Conservation (phyloP, 176 grass and related monocot species). For the Juncus effusus region DNA sequence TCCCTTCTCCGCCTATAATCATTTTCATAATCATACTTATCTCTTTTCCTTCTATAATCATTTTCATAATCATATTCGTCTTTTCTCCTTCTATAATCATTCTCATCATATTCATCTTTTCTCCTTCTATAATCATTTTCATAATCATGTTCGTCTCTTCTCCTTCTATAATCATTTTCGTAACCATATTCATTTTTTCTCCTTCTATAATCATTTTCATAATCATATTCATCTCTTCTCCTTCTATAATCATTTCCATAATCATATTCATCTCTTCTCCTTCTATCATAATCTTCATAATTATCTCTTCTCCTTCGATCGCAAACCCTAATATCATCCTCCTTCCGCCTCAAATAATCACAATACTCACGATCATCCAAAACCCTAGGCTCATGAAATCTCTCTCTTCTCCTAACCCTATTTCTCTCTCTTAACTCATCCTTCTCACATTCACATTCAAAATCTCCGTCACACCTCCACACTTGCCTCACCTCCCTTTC, state of each 20-base stretch:
- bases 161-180: neutral
- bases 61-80: slow-evolving; percentile 1
- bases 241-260: slow-evolving; percentile 31
- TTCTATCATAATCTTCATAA: slow-evolving; percentile 26
- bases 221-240: slow-evolving; percentile 17
- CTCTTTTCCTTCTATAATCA: slow-evolving; percentile 4
- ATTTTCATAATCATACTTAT: slow-evolving; percentile 15
- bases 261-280: slow-evolving; percentile 27
- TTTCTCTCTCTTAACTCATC: slow-evolving; percentile 13
- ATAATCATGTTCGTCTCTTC: slow-evolving; percentile 1
- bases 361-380: slow-evolving; percentile 7
- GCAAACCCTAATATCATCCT: slow-evolving; percentile 32
- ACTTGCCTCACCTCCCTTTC: slow-evolving; percentile 23
- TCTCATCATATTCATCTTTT: slow-evolving; percentile 10
- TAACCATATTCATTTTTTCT: neutral
- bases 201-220: neutral
- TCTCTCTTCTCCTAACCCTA: slow-evolving; percentile 22
- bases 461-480: slow-evolving; percentile 23
- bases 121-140: slow-evolving; percentile 24
- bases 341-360: slow-evolving; percentile 13
- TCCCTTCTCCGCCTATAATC: neutral
- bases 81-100: neutral
- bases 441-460: slow-evolving; percentile 12
- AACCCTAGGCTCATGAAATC: neutral
- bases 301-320: slow-evolving; percentile 22